Percentiles rank a stretch among this genome's conserved stretches.
phyloP scores from a whole-genome alignment of 306 rosid genomes.

The Casuarina equisetifolia region DNA sequence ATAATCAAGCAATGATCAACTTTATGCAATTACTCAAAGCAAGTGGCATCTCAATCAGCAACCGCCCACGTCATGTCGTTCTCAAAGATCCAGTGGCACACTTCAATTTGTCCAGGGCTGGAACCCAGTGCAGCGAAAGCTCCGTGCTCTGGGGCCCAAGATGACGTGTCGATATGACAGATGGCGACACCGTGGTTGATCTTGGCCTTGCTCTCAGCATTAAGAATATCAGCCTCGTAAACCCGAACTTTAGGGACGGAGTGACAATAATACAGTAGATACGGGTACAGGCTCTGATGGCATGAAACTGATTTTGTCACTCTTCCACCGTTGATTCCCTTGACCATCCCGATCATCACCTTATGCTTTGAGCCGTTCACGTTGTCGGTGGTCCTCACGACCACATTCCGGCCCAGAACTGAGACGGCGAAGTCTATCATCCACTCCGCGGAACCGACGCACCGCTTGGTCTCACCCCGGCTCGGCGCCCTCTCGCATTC shows the following conservation, averaged over 20 bases:
- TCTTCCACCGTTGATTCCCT: slow-evolving; percentile 56
- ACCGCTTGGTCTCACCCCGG: slow-evolving; percentile 65
- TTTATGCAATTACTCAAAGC: too few species aligned
- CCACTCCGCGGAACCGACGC: slow-evolving; percentile 70
- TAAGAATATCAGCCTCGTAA: slow-evolving; percentile 66
- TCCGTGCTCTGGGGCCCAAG: slow-evolving; percentile 69
- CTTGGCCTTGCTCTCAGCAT: slow-evolving; percentile 24
- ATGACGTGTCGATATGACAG: slow-evolving; percentile 79
- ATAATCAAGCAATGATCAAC: neutral
- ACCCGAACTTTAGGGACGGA: slow-evolving; percentile 74
- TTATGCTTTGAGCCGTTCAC: slow-evolving; percentile 51
- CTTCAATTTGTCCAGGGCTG: slow-evolving; percentile 54
- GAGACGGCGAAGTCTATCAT: slow-evolving; percentile 70
- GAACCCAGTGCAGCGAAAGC: slow-evolving; percentile 69
- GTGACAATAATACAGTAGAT: slow-evolving; percentile 84
- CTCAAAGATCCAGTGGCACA: slow-evolving; percentile 69
- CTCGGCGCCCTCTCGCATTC: slow-evolving; percentile 79
- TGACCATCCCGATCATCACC: slow-evolving; percentile 63
- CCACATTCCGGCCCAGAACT: slow-evolving; percentile 48
- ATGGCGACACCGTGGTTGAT: slow-evolving; percentile 71
- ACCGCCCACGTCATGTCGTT: slow-evolving; percentile 82
- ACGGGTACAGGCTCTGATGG: slow-evolving; percentile 87
- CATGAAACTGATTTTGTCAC: slow-evolving; percentile 76
- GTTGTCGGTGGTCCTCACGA: slow-evolving; percentile 41
- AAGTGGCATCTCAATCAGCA: slow-evolving; percentile 20